Evolutionary conservation across 1,284 basidiomycete species (phyloP).

Genomic region (Neonothopanus nambi): DNA sequence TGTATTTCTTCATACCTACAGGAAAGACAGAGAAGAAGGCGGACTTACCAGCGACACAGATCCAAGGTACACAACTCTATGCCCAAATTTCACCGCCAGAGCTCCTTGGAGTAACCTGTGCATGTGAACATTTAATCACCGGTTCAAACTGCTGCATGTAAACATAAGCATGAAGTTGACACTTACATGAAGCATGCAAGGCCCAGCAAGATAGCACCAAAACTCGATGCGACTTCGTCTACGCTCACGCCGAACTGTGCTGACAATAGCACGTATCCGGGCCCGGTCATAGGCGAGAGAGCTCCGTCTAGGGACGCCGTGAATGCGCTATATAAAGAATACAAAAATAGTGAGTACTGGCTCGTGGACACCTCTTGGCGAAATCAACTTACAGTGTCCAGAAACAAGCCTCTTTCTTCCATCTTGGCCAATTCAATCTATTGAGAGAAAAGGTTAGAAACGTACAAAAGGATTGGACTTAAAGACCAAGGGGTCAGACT

Average conservation of each 20-base stretch:
- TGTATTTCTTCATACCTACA: constrained; percentile 14
- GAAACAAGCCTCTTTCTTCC: constrained; percentile 48
- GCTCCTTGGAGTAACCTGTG: constrained; percentile 41
- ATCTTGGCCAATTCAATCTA: constrained; percentile 45
- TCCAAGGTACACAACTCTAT: constrained; percentile 42
- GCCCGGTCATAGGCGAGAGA: constrained; percentile 42
- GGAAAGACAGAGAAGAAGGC: not conserved
- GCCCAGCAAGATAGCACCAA: constrained; percentile 39
- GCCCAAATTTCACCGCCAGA: constrained; percentile 45
- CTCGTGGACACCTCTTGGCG: not conserved
- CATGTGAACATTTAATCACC: no score
- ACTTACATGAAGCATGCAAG: constrained; percentile 41
- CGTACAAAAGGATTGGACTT: not conserved
- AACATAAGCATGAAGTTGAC: not conserved
- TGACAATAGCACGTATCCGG: constrained; percentile 41
- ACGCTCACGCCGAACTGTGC: constrained; percentile 40
- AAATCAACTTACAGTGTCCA: constrained; percentile 36
- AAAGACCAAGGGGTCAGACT: constrained; percentile 14
- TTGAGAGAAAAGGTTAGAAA: not conserved
- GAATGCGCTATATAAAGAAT: constrained; percentile 34
- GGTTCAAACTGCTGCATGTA: not conserved
- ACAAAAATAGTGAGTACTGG: not conserved
- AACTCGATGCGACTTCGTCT: constrained; percentile 41
- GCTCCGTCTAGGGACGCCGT: constrained; percentile 45
- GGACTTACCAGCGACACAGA: constrained; percentile 37